Percentiles rank a stretch among this genome's conserved stretches.
Conservation (phyloP, 495 filamentous ascomycete genomes). For the Penicillium angulare region DNA sequence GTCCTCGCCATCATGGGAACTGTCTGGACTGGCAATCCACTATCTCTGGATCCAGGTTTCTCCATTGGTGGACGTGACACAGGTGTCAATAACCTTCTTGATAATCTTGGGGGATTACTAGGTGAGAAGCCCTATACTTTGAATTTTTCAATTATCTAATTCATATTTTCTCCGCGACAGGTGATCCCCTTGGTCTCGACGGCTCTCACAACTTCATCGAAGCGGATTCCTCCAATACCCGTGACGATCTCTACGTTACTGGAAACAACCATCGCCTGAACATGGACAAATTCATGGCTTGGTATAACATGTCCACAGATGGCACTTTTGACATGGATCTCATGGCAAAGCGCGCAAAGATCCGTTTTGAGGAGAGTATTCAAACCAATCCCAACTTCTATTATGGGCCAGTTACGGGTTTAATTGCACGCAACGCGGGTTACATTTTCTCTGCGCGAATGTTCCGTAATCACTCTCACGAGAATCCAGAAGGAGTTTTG, state of each 20-base stretch:
- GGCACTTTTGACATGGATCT: slow-evolving; percentile 38
- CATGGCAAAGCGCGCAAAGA: slow-evolving; percentile 34
- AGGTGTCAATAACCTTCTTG: slow-evolving; percentile 31
- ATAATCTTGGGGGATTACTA: slow-evolving; percentile 26
- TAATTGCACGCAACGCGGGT: slow-evolving; percentile 46
- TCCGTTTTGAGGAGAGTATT: slow-evolving; percentile 47
- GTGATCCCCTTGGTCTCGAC: slow-evolving; percentile 44
- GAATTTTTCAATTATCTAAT: neutral
- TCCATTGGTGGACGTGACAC: slow-evolving; percentile 35
- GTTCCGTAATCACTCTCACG: slow-evolving; percentile 46
- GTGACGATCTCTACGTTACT: slow-evolving; percentile 50
- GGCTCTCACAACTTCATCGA: slow-evolving; percentile 59
- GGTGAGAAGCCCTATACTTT: slow-evolving; percentile 4
- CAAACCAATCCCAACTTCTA: slow-evolving; percentile 54
- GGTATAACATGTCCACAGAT: slow-evolving; percentile 36
- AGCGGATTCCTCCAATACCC: slow-evolving; percentile 53
- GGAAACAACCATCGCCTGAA: slow-evolving; percentile 43
- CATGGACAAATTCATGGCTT: slow-evolving; percentile 40
- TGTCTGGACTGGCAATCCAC: slow-evolving; percentile 47
- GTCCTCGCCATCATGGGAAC: slow-evolving; percentile 52
- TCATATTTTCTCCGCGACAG: slow-evolving; percentile 10
- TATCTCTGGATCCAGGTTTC: slow-evolving; percentile 39
- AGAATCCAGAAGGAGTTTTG: slow-evolving; percentile 44
- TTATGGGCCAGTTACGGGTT: slow-evolving; percentile 48
- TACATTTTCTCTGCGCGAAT: slow-evolving; percentile 44